phyloP scores from a whole-genome alignment of 2,329 filamentous ascomycete species.

The Fusarium clavum region DNA sequence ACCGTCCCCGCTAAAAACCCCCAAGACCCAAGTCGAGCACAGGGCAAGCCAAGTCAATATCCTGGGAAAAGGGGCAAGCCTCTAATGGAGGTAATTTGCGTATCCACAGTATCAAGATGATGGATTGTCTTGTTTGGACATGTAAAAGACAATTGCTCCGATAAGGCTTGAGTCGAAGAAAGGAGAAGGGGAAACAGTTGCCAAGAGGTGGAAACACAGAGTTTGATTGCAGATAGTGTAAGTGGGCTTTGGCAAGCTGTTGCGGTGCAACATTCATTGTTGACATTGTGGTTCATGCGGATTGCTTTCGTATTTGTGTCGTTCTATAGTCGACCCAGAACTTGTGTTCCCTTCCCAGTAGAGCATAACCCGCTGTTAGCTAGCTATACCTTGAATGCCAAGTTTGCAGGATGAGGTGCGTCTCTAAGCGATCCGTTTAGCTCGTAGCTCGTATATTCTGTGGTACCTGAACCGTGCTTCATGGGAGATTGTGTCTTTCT shows the following conservation, averaged over 20 bases:
- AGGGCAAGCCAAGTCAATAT: slow-evolving; percentile 34
- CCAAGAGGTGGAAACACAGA: slow-evolving; percentile 30
- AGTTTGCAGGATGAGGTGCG: slow-evolving; percentile 25
- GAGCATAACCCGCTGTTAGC: not conserved
- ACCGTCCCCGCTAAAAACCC: slow-evolving; percentile 32
- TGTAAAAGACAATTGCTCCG: slow-evolving; percentile 21
- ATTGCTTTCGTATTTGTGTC: slow-evolving; percentile 6
- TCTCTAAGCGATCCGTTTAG: slow-evolving; percentile 21
- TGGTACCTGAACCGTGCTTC: slow-evolving; percentile 28
- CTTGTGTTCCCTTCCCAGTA: not conserved
- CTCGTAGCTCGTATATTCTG: slow-evolving; percentile 20
- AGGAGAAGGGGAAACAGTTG: slow-evolving; percentile 10
- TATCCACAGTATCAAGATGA: slow-evolving; percentile 46
- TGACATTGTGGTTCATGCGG: not conserved
- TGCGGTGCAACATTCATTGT: slow-evolving; percentile 12
- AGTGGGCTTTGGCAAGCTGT: slow-evolving; percentile 21
- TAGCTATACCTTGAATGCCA: not conserved
- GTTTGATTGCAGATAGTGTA: slow-evolving; percentile 31
- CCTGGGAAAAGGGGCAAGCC: slow-evolving; percentile 41
- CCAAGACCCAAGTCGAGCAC: slow-evolving; percentile 23
- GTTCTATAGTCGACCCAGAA: not conserved
- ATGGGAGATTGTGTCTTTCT: slow-evolving; percentile 5
- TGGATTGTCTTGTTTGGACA: slow-evolving; percentile 33
- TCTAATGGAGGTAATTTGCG: slow-evolving; percentile 44
- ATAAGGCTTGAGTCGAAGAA: slow-evolving; percentile 8